Conservation (phyloP, 305 asterid species). For the Fraxinus greggii region DNA sequence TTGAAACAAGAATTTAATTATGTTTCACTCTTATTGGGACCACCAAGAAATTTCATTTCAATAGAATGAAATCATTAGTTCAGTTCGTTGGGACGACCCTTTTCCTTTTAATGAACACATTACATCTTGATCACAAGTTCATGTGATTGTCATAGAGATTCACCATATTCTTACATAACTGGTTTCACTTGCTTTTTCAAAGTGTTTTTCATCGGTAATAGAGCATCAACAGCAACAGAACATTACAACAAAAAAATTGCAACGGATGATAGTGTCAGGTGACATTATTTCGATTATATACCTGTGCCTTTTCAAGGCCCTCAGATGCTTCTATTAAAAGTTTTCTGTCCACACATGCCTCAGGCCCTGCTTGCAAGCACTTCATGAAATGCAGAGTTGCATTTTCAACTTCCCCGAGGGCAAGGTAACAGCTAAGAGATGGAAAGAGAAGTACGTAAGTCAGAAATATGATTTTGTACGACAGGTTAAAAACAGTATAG, state of each 20-base stretch:
- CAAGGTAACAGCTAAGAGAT: conserved; percentile 80
- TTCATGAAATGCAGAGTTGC: conserved; percentile 70
- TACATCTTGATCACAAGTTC: neutral
- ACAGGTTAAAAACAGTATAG: conserved; percentile 12
- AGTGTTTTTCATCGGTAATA: neutral
- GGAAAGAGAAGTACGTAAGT: conserved; percentile 23
- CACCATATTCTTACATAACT: neutral
- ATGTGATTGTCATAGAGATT: neutral
- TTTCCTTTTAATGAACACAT: neutral
- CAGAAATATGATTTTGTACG: neutral
- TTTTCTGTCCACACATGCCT: conserved; percentile 64
- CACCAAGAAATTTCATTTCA: conserved; percentile 1
- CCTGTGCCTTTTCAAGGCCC: conserved; percentile 86
- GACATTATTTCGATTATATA: conserved; percentile 24
- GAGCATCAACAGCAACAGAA: neutral
- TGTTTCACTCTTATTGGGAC: conserved; percentile 2
- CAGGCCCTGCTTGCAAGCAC: conserved; percentile 83
- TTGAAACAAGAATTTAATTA: conserved; percentile 3
- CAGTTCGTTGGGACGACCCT: neutral
- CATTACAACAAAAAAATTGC: conserved; percentile 5
- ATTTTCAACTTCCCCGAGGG: conserved; percentile 82
- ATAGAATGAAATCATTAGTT: conserved; percentile 10
- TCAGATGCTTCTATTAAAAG: conserved; percentile 85
- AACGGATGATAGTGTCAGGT: conserved; percentile 3
- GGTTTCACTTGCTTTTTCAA: neutral